Conservation (phyloP, 331 rosid genomes). For the Dryas integrifolia region DNA sequence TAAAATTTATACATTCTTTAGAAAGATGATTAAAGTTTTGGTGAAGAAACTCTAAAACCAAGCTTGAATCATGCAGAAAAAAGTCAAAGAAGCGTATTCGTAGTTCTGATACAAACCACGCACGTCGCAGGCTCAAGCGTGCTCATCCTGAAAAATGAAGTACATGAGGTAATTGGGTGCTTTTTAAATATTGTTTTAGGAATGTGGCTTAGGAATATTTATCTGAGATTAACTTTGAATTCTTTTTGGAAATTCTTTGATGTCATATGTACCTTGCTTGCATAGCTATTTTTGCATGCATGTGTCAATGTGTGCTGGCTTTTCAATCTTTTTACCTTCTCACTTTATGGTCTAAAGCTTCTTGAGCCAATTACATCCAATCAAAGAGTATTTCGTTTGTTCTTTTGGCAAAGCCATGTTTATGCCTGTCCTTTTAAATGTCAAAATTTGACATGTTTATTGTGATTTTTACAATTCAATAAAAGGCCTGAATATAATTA, state of each 20-base stretch:
- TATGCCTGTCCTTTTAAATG: neutral
- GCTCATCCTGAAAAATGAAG: conserved; percentile 3
- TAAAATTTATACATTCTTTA: neutral
- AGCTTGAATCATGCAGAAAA: conserved; percentile 19
- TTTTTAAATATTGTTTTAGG: neutral
- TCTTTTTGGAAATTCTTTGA: neutral
- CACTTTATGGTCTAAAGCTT: neutral
- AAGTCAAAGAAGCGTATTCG: conserved; percentile 15
- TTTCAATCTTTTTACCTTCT: neutral
- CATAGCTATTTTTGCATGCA: neutral
- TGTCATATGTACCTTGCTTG: neutral
- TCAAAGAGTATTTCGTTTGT: neutral
- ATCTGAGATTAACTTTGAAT: neutral
- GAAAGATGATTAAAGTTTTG: neutral
- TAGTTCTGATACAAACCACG: conserved; percentile 3
- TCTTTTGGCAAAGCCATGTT: neutral
- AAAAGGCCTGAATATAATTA: neutral
- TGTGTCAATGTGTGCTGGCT: neutral
- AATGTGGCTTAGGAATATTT: neutral
- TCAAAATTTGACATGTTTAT: too few species aligned
- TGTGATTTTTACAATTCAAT: too few species aligned
- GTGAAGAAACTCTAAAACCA: too few species aligned
- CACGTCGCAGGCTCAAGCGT: conserved; percentile 16
- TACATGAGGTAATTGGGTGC: neutral
- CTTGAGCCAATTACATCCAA: neutral